These are phyloP conservation scores for Colletotrichum chrysophilum DNA, from an alignment of 2,329 filamentous ascomycete genomes.

Conservation along the genomic window DNA sequence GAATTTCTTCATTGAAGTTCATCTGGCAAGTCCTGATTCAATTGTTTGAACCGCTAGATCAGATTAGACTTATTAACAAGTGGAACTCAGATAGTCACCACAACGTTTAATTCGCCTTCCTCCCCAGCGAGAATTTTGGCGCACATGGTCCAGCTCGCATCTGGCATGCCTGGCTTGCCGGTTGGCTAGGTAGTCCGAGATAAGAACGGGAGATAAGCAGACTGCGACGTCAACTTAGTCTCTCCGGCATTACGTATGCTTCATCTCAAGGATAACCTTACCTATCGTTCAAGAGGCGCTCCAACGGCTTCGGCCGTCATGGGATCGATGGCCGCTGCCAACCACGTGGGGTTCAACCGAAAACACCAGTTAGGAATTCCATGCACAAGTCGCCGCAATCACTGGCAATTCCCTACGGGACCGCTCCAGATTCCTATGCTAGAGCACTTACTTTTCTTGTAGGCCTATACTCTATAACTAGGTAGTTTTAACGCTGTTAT, in stretches of 20 bases:
- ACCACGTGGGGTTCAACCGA: neutral
- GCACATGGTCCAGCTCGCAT: neutral
- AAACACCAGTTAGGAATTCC: neutral
- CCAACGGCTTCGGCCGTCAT: neutral
- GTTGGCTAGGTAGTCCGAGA: neutral
- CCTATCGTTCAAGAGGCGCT: neutral
- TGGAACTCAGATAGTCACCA: neutral
- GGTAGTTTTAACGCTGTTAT: neutral
- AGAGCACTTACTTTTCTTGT: neutral
- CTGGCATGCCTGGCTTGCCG: neutral
- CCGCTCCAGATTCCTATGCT: neutral
- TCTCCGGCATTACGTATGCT: neutral
- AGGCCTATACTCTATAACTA: neutral
- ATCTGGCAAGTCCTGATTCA: neutral
- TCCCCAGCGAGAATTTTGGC: neutral
- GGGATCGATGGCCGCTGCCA: neutral
- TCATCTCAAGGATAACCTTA: neutral
- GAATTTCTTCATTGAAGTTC: neutral
- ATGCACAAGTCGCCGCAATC: fast-evolving
- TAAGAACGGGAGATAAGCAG: neutral
- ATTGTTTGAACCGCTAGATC: fast-evolving
- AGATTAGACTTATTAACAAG: neutral
- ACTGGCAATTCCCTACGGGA: neutral
- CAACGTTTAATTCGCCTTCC: neutral
- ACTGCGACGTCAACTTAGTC: neutral